These are phyloP conservation scores for Fusarium anthophilum DNA, from an alignment of 2,329 filamentous ascomycete species.

Conservation along the genomic window DNA sequence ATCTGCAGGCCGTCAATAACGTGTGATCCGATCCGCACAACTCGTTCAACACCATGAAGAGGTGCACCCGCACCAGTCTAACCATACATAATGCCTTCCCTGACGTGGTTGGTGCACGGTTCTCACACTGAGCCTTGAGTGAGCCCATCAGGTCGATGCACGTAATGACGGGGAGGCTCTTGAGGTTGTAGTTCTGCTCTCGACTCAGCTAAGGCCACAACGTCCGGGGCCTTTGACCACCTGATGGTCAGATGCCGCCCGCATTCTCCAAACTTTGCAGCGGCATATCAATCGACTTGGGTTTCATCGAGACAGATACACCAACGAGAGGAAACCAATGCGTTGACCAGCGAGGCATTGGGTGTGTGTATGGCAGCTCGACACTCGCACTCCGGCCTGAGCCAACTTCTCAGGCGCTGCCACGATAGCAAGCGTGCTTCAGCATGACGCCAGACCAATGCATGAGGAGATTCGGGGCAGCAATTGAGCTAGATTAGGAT, in stretches of 20 bases:
- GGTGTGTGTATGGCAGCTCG: conserved; percentile 34
- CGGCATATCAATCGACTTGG: conserved; percentile 23
- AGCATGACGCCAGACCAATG: conserved; percentile 42
- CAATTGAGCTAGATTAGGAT: conserved; percentile 41
- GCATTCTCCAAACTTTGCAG: conserved; percentile 23
- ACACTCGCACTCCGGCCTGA: conserved; percentile 19
- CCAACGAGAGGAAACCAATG: conserved; percentile 19
- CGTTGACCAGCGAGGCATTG: conserved; percentile 20
- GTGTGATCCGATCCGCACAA: conserved; percentile 44
- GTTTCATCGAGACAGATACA: conserved; percentile 31
- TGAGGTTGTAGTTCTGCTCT: conserved; percentile 26
- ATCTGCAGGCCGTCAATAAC: conserved; percentile 39
- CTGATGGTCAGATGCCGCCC: conserved; percentile 40
- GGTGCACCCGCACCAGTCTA: conserved; percentile 41
- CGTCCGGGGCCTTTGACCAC: conserved; percentile 35
- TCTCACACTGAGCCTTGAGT: conserved; percentile 39
- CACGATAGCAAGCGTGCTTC: conserved; percentile 51
- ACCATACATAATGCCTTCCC: conserved; percentile 43
- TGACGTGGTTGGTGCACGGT: conserved; percentile 44
- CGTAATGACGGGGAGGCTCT: conserved; percentile 40
- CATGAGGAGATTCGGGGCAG: conserved; percentile 34
- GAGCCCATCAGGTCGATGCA: conserved; percentile 43
- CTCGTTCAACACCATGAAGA: conserved; percentile 44
- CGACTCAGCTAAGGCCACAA: conserved; percentile 36
- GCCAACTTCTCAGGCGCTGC: conserved; percentile 48